Conservation (phyloP, 306 rosid genomes). For the Castanea sativa region DNA sequence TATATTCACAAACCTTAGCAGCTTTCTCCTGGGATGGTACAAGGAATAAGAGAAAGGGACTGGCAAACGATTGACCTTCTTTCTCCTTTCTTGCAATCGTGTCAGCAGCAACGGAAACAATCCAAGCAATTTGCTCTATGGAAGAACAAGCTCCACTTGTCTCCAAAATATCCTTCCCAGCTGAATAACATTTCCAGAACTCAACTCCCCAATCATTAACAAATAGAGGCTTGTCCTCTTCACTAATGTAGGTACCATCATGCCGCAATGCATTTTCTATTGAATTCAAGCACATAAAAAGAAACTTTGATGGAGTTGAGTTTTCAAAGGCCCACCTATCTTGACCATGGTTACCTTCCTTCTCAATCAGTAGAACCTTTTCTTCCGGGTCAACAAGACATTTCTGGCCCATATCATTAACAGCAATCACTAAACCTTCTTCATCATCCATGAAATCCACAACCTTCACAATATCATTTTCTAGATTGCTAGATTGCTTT, state of each 20-base stretch:
- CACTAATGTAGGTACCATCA: conserved; percentile 44
- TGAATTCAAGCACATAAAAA: conserved; percentile 68
- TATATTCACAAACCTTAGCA: conserved; percentile 45
- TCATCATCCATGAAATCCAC: conserved; percentile 17
- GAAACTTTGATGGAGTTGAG: conserved; percentile 72
- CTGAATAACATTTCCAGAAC: conserved; percentile 69
- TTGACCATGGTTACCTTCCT: conserved; percentile 13
- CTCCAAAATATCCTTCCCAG: conserved; percentile 73
- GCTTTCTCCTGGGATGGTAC: conserved; percentile 86
- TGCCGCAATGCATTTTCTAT: conserved; percentile 62
- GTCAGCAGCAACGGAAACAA: conserved; percentile 75
- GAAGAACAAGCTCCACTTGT: conserved; percentile 63
- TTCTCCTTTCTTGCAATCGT: conserved; percentile 74
- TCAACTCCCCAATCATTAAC: conserved; percentile 79
- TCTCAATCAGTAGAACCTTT: conserved; percentile 26
- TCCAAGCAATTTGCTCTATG: conserved; percentile 84
- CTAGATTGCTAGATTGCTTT: conserved; percentile 15
- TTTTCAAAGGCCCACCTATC: conserved; percentile 28
- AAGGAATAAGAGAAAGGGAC: conserved; percentile 82
- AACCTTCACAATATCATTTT: conserved; percentile 12
- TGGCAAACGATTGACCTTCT: conserved; percentile 55
- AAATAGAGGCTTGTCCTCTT: conserved; percentile 64
- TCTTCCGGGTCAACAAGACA: conserved; percentile 18
- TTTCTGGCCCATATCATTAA: conserved; percentile 13
- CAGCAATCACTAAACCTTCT: conserved; percentile 10